Evolutionary conservation across 306 rosid species (phyloP).

Genomic region (Neltuma alba): DNA sequence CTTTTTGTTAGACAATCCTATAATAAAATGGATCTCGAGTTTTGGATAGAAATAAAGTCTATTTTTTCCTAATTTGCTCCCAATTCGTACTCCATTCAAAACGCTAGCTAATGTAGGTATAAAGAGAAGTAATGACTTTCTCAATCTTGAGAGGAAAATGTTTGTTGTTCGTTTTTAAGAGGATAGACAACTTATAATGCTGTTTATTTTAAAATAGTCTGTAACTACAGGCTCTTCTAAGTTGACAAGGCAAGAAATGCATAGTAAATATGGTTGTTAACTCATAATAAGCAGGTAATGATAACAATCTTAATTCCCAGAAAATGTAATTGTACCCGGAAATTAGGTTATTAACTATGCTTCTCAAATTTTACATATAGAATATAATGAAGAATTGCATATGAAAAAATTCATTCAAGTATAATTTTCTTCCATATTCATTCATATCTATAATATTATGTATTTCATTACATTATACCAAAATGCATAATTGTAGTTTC

Average conservation of each 20-base stretch:
- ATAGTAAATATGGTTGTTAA: not conserved
- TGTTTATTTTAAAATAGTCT: not conserved
- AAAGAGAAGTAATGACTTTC: too few relatives aligned
- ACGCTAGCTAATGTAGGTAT: not conserved
- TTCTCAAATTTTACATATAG: not conserved
- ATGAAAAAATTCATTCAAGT: not conserved
- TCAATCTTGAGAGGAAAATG: not conserved
- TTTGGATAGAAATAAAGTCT: slow-evolving; percentile 6
- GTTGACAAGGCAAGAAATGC: not conserved
- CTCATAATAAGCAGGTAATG: not conserved
- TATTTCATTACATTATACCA: not conserved
- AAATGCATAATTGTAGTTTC: not conserved
- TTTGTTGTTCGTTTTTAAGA: not conserved
- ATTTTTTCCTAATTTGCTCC: not conserved
- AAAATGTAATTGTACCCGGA: too few relatives aligned
- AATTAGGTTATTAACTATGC: not conserved
- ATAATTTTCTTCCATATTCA: too few relatives aligned
- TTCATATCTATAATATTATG: not conserved
- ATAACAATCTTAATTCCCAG: not conserved
- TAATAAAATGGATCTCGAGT: not conserved
- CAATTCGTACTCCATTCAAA: too few relatives aligned
- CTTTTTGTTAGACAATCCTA: not conserved
- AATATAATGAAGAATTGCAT: not conserved
- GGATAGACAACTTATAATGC: not conserved
- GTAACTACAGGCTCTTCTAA: not conserved